Percentiles rank a stretch among this genome's conserved stretches.
phyloP scores from a whole-genome alignment of 768 basidiomycete species.

The Agaricus bisporus region DNA sequence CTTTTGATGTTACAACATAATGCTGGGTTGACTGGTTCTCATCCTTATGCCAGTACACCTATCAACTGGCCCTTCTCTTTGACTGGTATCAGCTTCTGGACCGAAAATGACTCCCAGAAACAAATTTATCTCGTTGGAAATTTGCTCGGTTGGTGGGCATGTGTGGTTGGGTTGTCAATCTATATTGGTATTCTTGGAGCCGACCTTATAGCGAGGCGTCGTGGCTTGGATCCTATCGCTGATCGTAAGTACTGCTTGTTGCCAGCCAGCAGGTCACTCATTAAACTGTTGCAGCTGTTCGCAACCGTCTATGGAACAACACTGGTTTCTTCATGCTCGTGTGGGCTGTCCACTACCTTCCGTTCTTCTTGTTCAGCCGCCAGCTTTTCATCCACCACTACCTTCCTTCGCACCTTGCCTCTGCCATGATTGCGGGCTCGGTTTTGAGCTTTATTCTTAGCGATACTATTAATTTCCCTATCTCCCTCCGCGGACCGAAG shows the following conservation, averaged over 20 bases:
- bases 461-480: conserved; percentile 87
- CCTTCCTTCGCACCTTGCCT: conserved; percentile 92
- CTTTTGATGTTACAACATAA: conserved; percentile 97
- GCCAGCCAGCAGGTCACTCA: not conserved
- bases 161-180: conserved; percentile 78
- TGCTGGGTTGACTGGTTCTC: conserved; percentile 95
- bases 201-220: conserved; percentile 81
- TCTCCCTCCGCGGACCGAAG: conserved; percentile 68
- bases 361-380: conserved; percentile 97
- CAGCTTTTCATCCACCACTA: conserved; percentile 98
- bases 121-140: conserved; percentile 98
- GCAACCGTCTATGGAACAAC: conserved; percentile 93
- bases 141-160: conserved; percentile 91
- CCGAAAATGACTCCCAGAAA: conserved; percentile 71
- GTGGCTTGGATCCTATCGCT: conserved; percentile 80
- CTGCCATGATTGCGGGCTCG: conserved; percentile 86
- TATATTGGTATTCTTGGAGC: conserved; percentile 88
- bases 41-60: conserved; percentile 94
- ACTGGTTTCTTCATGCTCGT: conserved; percentile 92
- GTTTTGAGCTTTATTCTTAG: conserved; percentile 87
- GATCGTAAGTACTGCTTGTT: conserved; percentile 56
- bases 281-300: conserved; percentile 53
- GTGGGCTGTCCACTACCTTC: conserved; percentile 94
- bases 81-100: conserved; percentile 99
- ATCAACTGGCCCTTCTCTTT: conserved; percentile 98